A percentile compares a stretch with the other conserved stretches of the same genome.
Evolutionary conservation across 23 red algal species (phyloP).

Genomic region (Pyropia yezoensis): DNA sequence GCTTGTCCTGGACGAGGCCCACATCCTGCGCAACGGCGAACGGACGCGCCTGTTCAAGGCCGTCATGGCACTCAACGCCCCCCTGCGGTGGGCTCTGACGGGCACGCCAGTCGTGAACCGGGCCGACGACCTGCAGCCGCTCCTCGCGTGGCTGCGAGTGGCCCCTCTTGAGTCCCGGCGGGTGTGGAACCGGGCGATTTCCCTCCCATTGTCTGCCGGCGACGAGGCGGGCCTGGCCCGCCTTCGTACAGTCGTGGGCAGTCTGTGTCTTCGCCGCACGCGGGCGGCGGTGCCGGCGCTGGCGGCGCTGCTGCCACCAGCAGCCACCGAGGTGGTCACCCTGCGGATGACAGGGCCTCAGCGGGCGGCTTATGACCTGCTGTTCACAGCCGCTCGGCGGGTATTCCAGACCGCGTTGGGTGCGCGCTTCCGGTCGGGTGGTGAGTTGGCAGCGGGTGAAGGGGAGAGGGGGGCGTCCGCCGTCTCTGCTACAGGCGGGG

Average conservation of each 20-base stretch:
- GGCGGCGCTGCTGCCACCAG: neutral
- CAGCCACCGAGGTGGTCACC: neutral
- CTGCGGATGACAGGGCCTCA: slow-evolving; percentile 5
- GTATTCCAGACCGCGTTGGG: too few species aligned
- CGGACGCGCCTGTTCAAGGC: slow-evolving; percentile 34
- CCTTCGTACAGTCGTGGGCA: too few species aligned
- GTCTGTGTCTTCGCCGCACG: too few species aligned
- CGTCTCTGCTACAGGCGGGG: too few species aligned
- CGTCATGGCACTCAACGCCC: slow-evolving; percentile 22
- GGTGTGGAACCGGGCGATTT: slow-evolving; percentile 1
- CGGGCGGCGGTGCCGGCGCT: too few species aligned
- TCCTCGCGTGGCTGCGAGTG: slow-evolving; percentile 65
- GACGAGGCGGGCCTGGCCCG: too few species aligned
- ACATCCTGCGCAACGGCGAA: slow-evolving; percentile 38
- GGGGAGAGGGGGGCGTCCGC: too few species aligned
- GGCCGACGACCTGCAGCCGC: slow-evolving; percentile 62
- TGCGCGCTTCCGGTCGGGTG: too few species aligned
- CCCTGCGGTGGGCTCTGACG: slow-evolving; percentile 74
- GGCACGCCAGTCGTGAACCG: slow-evolving; percentile 83
- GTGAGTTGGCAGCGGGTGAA: too few species aligned
- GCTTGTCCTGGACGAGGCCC: slow-evolving; percentile 73
- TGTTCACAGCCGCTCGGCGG: neutral
- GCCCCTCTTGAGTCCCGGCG: neutral
- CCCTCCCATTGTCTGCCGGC: too few species aligned
- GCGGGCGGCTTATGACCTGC: neutral